Base-by-base conservation (phyloP, 176 grass and related monocot genomes). In the Oryza glumipatula region DNA sequence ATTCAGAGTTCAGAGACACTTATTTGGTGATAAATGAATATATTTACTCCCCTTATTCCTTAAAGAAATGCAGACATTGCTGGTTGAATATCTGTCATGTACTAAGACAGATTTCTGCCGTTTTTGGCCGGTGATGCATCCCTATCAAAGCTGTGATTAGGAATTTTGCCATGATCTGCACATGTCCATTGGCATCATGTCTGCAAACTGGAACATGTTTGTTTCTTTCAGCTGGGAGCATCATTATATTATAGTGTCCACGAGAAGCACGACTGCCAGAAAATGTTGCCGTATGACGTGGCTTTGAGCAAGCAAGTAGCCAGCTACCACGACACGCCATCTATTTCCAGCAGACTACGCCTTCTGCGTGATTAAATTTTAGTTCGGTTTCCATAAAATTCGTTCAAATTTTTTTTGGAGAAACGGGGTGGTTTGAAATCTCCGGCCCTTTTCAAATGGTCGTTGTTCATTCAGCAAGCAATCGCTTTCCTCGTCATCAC, bases 51-150 rank as follows among this genome's bases (percentile, higher is more conserved):
- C 15, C 15, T 5, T 52, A 16, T 52, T 52, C 9, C 7, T 63
- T 63, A 63, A 23, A 63, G 8, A 63, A 23, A 2, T 63, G n/a
- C 58, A 23, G 6, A 11, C 23, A 23, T 63, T 63, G 21, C 22
- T 49, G 13, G 24, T 16, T 49, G n/a, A 26, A 47, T 24, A 22
- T 15, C 11, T 15, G 21, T 7, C 21, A 73, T 73, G 11, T 14
- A 3, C 0, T 7, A 28, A 24, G 43, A 73, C 12, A 48, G 68
- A n/a, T 49, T 73, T 73, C 43, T 36, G 49, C 4, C 49, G 30
- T 52, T 52, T 52, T 52, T 52, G 19, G 33, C 32, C 49, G 64
- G 28, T 80, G 78, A 70, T 70, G 67, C 66, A 54, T 81, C 67
- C 21, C 6, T 21, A 51, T 80, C 78, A 54, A 51, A 35, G 11